Conservation (phyloP, 2,329 filamentous ascomycete genomes). For the Bipolaris cookei region DNA sequence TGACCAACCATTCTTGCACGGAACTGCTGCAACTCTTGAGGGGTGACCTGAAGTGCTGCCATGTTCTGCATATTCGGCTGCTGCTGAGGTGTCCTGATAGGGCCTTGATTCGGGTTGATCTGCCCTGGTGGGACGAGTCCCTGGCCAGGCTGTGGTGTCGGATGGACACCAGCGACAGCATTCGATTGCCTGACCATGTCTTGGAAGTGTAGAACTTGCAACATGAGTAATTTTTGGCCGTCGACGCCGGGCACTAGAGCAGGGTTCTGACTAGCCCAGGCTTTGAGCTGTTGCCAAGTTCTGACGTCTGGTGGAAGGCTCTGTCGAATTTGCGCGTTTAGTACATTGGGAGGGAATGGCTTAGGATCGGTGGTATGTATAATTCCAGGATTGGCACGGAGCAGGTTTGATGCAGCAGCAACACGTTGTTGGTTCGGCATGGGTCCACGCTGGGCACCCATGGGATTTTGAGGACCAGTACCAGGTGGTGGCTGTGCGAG, state of each 20-base stretch:
- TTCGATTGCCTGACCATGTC: conserved; percentile 44
- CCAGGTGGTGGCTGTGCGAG: conserved; percentile 39
- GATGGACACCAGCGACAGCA: conserved; percentile 26
- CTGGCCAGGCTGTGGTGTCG: conserved; percentile 29
- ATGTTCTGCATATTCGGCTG: conserved; percentile 37
- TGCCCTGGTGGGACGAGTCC: conserved; percentile 49
- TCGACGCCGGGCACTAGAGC: conserved; percentile 34
- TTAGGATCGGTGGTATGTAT: conserved; percentile 41
- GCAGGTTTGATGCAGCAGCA: conserved; percentile 31
- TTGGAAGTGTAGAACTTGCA: conserved; percentile 54
- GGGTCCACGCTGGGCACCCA: conserved; percentile 34
- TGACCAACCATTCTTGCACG: conserved; percentile 40
- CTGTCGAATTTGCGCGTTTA: conserved; percentile 33
- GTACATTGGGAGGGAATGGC: conserved; percentile 40
- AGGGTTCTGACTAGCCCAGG: conserved; percentile 58
- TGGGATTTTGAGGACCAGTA: conserved; percentile 31
- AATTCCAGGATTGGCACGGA: conserved; percentile 45
- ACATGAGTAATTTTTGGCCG: conserved; percentile 40
- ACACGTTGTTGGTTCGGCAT: conserved; percentile 36
- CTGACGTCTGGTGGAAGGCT: conserved; percentile 58
- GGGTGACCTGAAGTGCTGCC: conserved; percentile 40
- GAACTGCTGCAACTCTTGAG: conserved; percentile 51
- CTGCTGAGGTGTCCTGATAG: conserved; percentile 36
- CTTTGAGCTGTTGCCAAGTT: conserved; percentile 64
- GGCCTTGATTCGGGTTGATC: conserved; percentile 46